These are phyloP conservation scores for Kluyveromyces sp. DNA, from an alignment of 1,139 yeast genomes.

Conservation along the genomic window DNA sequence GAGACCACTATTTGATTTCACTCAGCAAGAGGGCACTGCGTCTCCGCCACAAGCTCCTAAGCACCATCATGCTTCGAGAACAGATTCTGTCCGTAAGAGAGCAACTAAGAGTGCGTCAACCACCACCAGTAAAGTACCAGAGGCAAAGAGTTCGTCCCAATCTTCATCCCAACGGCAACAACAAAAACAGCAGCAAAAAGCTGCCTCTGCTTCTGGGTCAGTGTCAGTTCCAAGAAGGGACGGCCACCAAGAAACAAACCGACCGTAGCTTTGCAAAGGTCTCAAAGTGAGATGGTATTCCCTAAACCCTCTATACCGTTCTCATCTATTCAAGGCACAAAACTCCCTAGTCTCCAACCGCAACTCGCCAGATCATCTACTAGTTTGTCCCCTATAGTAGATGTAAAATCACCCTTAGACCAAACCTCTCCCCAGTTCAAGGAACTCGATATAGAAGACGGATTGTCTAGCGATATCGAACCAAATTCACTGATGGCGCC, in stretches of 20 bases:
- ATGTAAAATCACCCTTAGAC: constrained; percentile 3
- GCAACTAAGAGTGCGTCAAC: constrained; percentile 21
- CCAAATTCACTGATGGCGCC: constrained; percentile 13
- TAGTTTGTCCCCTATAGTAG: constrained; percentile 6
- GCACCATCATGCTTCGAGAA: constrained; percentile 58
- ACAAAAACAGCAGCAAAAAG: neutral
- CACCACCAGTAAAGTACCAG: constrained; percentile 4
- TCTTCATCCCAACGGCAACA: neutral
- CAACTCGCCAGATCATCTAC: constrained; percentile 10
- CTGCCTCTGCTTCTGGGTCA: constrained; percentile 13
- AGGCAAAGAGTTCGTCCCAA: neutral
- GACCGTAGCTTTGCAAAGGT: constrained; percentile 15
- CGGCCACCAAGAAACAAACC: constrained; percentile 23
- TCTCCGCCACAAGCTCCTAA: constrained; percentile 83
- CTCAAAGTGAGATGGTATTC: constrained; percentile 26
- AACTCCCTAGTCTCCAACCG: constrained; percentile 18
- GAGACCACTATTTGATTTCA: constrained; percentile 60
- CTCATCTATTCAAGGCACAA: constrained; percentile 18
- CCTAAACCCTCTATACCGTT: constrained; percentile 22
- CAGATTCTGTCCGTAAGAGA: constrained; percentile 23
- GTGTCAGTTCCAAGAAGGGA: constrained; percentile 21
- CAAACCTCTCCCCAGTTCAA: constrained; percentile 19
- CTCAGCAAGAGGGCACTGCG: constrained; percentile 48
- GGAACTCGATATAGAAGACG: constrained; percentile 34
- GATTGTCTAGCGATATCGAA: constrained; percentile 35